Evolutionary conservation across 441 rosid genomes (phyloP), one percentile per base, ranked within the genome.

Genomic region (Geranium incanum): DNA sequence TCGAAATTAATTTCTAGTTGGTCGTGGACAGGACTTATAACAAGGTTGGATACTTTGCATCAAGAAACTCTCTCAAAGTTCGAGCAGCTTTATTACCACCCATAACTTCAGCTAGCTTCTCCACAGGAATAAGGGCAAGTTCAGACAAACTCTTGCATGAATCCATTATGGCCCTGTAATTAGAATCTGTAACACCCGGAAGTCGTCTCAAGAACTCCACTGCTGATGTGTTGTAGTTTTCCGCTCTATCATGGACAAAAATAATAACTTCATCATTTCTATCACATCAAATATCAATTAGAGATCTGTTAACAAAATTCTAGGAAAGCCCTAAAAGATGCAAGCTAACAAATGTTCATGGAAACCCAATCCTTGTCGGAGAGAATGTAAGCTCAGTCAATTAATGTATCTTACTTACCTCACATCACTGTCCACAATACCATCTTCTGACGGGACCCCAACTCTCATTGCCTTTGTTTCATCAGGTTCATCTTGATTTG

Each of bases 391-490:
- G 59, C 59, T 50, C 12, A 12, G n/a, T 9, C 16, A 59, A 12
- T 13, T 23, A 43, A 52, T 68, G 6, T 5, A 41, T 6, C 23
- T 16, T 9, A 33, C 72, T 77, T 79, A 89, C 99, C 99, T 86
- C 64, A 88, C 87, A 79, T 92, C 99, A 76, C 88, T 83, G 82
- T 90, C 98, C 68, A 92, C 87, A 45, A 88, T 73, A 68, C 97
- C 97, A 36, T 89, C 99, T 82, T 92, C 96, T 0, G 97, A 92
- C n/a, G 97, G 97, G 36, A 95, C 92, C 19, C 97, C 99, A 76
- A 92, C 90, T 82, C 99, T 86, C 28, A 79, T 79, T 43, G 99
- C 97, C 79, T 84, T 88, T 23, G 77, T 72, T 75, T 87, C 91
- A 55, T 92, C 98, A 0, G 99, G 97, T 81, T 95, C 96, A 68